Evolutionary conservation across 768 basidiomycete genomes (phyloP).

Genomic region (Agaricus sinodeliciosus): DNA sequence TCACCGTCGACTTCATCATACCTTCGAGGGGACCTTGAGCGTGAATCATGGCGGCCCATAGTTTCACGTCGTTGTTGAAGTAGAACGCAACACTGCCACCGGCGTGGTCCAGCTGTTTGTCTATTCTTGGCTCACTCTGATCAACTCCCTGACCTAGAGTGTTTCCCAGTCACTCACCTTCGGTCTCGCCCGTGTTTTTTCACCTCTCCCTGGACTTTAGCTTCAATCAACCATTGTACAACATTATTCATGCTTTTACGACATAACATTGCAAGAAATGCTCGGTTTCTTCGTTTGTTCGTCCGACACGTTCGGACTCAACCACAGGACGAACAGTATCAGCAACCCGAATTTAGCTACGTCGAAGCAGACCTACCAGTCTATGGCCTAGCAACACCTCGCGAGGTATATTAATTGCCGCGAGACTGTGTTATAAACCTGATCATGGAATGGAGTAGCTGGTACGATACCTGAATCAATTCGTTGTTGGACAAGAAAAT

Average conservation of each 20-base stretch:
- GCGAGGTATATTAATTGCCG: constrained; percentile 28
- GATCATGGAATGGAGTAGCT: constrained; percentile 42
- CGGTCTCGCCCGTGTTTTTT: constrained; percentile 17
- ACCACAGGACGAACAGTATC: constrained; percentile 36
- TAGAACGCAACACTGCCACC: background rate
- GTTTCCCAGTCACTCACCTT: constrained; percentile 57
- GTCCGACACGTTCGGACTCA: constrained; percentile 47
- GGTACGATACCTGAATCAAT: constrained; percentile 80
- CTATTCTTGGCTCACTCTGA: constrained; percentile 22
- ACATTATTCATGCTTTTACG: constrained; percentile 9
- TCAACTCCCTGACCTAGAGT: constrained; percentile 48
- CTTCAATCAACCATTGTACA: too few relatives aligned
- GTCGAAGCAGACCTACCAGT: constrained; percentile 23
- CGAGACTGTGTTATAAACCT: background rate
- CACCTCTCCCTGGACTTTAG: background rate
- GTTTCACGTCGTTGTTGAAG: background rate
- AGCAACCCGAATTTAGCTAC: constrained; percentile 12
- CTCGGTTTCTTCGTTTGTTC: constrained; percentile 12
- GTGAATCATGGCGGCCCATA: constrained; percentile 46
- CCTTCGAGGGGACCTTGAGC: constrained; percentile 32
- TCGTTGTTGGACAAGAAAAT: constrained; percentile 84
- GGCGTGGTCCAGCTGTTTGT: background rate
- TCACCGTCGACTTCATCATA: constrained; percentile 31
- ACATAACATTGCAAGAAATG: background rate
- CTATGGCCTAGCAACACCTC: constrained; percentile 50